Conservation (phyloP, 345 rosid species). For the Bruguiera gymnorhiza region DNA sequence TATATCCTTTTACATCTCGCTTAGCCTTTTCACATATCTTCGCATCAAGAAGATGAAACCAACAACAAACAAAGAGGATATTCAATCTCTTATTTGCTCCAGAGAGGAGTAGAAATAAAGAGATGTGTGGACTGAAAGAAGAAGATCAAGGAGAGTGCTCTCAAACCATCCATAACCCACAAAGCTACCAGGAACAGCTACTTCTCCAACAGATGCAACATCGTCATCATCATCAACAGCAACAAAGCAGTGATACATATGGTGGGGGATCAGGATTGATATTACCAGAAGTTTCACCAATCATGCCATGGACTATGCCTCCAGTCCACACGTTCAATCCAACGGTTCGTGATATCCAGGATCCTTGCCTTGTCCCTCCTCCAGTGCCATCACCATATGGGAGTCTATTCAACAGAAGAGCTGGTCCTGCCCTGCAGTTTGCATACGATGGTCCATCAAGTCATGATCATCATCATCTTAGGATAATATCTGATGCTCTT, state of each 20-base stretch:
- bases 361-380: conserved; percentile 54
- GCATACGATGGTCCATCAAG: conserved; percentile 58
- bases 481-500: conserved; percentile 55
- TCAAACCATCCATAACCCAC: conserved; percentile 52
- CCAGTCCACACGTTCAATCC: conserved; percentile 28
- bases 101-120: conserved; percentile 6
- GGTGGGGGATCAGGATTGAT: conserved; percentile 42
- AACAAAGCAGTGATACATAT: conserved; percentile 27
- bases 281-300: conserved; percentile 58
- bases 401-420: conserved; percentile 53
- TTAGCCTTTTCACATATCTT: too few species aligned
- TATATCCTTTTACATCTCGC: too few species aligned
- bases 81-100: conserved; percentile 9
- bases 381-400: conserved; percentile 58
- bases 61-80: neutral
- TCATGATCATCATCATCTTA: conserved; percentile 65
- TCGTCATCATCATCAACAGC: conserved; percentile 30
- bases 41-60: neutral
- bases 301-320: conserved; percentile 51
- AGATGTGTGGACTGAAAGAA: conserved; percentile 66
- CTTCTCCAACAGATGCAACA: conserved; percentile 40
- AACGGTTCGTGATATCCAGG: conserved; percentile 44
- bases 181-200: conserved; percentile 63
- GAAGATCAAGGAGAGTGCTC: conserved; percentile 66
- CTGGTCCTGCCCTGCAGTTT: conserved; percentile 52